Conservation (phyloP, 441 rosid species). For the Flueggea neowawraea region DNA sequence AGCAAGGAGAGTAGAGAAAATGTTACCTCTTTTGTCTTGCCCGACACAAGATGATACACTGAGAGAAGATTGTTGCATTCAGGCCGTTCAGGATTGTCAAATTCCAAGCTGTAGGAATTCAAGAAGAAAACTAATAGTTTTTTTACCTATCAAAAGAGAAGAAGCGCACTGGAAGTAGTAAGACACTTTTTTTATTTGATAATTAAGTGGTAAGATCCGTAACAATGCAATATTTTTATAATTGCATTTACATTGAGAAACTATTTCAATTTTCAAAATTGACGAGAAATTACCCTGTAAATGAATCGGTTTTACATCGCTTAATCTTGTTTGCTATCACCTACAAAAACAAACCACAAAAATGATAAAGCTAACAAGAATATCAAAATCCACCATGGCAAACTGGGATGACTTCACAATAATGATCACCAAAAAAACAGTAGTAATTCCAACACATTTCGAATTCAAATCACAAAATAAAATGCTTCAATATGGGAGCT, state of each 20-base stretch:
- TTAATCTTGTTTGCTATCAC: constrained; percentile 87
- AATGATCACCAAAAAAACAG: too few species aligned
- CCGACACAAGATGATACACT: constrained; percentile 80
- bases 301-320: constrained; percentile 95
- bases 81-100: constrained; percentile 88
- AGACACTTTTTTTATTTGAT: too few species aligned
- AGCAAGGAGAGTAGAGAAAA: constrained; percentile 6
- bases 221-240: too few species aligned
- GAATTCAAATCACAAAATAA: too few species aligned
- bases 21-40: constrained; percentile 83
- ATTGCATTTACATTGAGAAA: too few species aligned
- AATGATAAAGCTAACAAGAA: constrained; percentile 2
- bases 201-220: too few species aligned
- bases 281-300: constrained; percentile 48
- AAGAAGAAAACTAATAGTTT: constrained; percentile 10
- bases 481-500: too few species aligned
- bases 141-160: too few species aligned
- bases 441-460: too few species aligned
- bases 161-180: too few species aligned
- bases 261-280: constrained; percentile 2
- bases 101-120: constrained; percentile 56
- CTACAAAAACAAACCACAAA: constrained; percentile 30
- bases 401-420: too few species aligned
- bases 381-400: background rate
- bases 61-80: constrained; percentile 96